Percentiles rank a stretch among this genome's conserved stretches.
phyloP scores from a whole-genome alignment of 257 asterid species.

The Lycium ferocissimum region DNA sequence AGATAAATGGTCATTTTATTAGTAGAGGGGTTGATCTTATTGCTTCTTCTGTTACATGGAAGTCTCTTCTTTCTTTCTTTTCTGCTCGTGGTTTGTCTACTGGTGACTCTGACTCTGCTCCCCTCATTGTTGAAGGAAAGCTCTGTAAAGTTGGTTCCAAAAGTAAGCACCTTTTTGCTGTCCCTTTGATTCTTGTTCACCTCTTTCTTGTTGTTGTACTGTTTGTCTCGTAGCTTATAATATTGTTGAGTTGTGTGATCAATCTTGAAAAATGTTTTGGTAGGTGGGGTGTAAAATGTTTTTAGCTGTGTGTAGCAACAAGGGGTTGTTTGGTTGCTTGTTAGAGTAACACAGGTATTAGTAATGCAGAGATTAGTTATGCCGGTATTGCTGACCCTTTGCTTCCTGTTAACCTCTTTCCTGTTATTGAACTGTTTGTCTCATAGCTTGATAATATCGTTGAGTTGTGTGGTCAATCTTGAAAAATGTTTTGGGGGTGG shows the following conservation, averaged over 20 bases:
- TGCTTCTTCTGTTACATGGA: constrained; percentile 93
- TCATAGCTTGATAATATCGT: not conserved
- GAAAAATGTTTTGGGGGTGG: too few species aligned
- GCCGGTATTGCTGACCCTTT: too few species aligned
- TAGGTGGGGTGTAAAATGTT: too few species aligned
- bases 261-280: too few species aligned
- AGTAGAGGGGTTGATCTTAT: constrained; percentile 75
- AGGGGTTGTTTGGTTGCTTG: not conserved
- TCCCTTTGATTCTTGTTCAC: not conserved
- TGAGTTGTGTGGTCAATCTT: not conserved
- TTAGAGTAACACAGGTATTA: too few species aligned
- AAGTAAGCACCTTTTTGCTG: constrained; percentile 45
- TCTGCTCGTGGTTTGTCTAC: constrained; percentile 72
- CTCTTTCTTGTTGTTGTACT: not conserved
- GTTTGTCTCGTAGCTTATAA: not conserved
- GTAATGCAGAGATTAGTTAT: too few species aligned
- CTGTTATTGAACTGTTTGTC: not conserved
- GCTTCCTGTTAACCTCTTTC: too few species aligned
- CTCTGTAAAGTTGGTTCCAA: constrained; percentile 66
- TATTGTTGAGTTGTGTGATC: not conserved
- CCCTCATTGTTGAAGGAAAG: constrained; percentile 70
- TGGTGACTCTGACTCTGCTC: constrained; percentile 59
- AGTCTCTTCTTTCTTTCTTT: constrained; percentile 78
- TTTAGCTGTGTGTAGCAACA: too few species aligned
- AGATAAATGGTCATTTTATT: constrained; percentile 87